Percentiles rank a stretch among this genome's conserved stretches.
These are phyloP conservation scores for Phytopythium oedochilum DNA, from an alignment of 352 stramenopile species.

Conservation along the genomic window DNA sequence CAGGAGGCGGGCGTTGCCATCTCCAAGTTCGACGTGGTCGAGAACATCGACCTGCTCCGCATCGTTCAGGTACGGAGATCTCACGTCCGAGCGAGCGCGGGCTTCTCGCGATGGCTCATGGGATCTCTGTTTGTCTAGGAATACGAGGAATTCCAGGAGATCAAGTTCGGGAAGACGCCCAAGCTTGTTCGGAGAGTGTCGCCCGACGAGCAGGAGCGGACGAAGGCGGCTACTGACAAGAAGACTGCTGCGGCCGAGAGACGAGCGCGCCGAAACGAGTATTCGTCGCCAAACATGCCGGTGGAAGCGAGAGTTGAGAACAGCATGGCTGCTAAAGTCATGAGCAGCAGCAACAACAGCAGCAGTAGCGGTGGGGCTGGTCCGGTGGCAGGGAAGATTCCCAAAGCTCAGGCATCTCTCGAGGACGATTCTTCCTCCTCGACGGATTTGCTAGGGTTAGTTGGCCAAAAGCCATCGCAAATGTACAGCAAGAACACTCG, in stretches of 20 bases:
- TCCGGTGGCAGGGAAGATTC: conserved; percentile 2
- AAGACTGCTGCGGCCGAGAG: conserved; percentile 54
- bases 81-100: too few species aligned
- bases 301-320: conserved; percentile 76
- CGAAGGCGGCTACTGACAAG: conserved; percentile 43
- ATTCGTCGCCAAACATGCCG: conserved; percentile 72
- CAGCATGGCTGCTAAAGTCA: conserved; percentile 56
- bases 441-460: conserved; percentile 54
- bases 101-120: too few species aligned
- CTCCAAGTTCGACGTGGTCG: conserved; percentile 88
- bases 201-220: conserved; percentile 54
- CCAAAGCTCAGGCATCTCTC: conserved; percentile 4
- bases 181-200: conserved; percentile 75
- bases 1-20: conserved; percentile 81
- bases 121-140: conserved; percentile 40
- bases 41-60: conserved; percentile 89
- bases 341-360: conserved; percentile 29
- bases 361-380: neutral
- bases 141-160: conserved; percentile 91
- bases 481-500: conserved; percentile 14
- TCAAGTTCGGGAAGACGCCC: conserved; percentile 89
- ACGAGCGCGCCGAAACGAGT: conserved; percentile 65
- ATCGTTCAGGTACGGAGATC: conserved; percentile 64
- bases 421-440: conserved; percentile 32
- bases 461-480: conserved; percentile 61